Conservation (phyloP, 345 rosid genomes). For the Euclidium syriacum region DNA sequence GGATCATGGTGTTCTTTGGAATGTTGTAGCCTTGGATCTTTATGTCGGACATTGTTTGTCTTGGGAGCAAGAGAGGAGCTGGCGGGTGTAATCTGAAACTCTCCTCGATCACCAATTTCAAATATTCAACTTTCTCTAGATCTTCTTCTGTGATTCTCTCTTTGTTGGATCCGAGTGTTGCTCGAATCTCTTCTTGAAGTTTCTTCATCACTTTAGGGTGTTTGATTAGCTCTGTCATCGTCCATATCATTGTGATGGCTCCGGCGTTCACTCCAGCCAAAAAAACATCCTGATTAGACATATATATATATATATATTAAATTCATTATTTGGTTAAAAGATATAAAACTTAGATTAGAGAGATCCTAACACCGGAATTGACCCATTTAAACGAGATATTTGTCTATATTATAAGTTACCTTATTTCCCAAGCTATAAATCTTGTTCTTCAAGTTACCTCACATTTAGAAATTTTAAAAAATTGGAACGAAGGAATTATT, state of each 20-base stretch:
- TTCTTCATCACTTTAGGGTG: conserved; percentile 48
- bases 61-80: conserved; percentile 28
- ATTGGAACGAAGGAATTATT: background rate
- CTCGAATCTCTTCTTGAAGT: conserved; percentile 49
- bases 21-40: conserved; percentile 25
- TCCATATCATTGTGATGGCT: conserved; percentile 45
- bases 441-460: background rate
- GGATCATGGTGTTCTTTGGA: conserved; percentile 26
- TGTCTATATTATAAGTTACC: background rate
- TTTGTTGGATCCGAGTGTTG: conserved; percentile 25
- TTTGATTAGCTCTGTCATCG: conserved; percentile 52
- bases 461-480: background rate
- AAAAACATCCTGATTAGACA: conserved; percentile 37
- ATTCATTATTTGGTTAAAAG: background rate
- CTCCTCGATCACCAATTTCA: conserved; percentile 23
- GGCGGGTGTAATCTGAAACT: conserved; percentile 28
- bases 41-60: conserved; percentile 28
- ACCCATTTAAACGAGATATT: too few relatives aligned
- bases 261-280: conserved; percentile 47
- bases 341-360: too few relatives aligned
- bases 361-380: too few relatives aligned
- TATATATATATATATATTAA: too few relatives aligned
- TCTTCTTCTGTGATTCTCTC: conserved; percentile 29
- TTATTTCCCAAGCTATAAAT: background rate
- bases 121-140: conserved; percentile 22